phyloP scores from a whole-genome alignment of 768 basidiomycete species.

The Rhodotorula paludigena region DNA sequence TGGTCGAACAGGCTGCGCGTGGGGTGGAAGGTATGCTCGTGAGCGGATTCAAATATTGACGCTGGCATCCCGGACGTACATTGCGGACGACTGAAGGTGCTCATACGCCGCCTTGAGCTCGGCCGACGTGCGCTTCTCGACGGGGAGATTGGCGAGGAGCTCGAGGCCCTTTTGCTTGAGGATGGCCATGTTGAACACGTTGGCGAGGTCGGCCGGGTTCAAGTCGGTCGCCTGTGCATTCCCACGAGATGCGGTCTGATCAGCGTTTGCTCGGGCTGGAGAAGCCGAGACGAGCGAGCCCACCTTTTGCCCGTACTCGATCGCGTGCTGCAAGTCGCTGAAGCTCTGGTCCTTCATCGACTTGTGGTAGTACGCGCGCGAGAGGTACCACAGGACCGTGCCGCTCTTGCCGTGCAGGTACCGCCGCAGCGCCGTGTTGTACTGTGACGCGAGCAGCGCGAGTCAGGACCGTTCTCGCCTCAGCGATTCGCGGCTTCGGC shows the following conservation, averaged over 20 bases:
- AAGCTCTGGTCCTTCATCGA: constrained; percentile 84
- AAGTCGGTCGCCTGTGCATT: constrained; percentile 67
- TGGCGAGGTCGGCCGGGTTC: constrained; percentile 81
- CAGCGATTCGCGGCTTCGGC: too few species aligned
- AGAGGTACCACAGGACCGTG: constrained; percentile 72
- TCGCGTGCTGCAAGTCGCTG: constrained; percentile 71
- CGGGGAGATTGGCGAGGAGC: constrained; percentile 67
- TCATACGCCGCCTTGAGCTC: constrained; percentile 73
- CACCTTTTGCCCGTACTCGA: constrained; percentile 67
- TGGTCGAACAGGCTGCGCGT: constrained; percentile 68
- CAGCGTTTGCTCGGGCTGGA: neutral
- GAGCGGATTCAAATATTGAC: neutral
- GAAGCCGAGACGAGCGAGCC: neutral
- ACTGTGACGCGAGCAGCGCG: constrained; percentile 53
- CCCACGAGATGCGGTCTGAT: neutral
- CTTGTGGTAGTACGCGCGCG: constrained; percentile 90
- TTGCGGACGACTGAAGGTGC: constrained; percentile 78
- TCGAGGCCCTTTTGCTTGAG: constrained; percentile 95
- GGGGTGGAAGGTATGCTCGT: neutral
- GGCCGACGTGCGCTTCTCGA: constrained; percentile 70
- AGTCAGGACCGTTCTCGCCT: neutral
- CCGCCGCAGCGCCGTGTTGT: constrained; percentile 79
- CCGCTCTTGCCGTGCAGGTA: constrained; percentile 71
- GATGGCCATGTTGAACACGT: constrained; percentile 94
- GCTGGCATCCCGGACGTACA: constrained; percentile 54